Conservation (phyloP, 768 basidiomycete genomes). For the Pleurotus tuoliensis region DNA sequence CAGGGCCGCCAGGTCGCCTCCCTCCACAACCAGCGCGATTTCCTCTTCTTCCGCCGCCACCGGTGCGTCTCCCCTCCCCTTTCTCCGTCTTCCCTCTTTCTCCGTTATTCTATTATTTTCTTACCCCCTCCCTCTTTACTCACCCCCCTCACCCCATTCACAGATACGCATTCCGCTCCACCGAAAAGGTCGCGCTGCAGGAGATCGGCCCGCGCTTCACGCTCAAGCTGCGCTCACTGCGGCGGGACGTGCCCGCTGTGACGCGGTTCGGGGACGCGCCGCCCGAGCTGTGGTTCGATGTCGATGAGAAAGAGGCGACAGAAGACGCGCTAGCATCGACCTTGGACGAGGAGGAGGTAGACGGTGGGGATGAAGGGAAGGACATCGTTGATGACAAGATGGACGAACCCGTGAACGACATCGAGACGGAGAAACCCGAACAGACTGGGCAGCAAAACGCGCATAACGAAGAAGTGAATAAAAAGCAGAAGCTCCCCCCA, state of each 20-base stretch:
- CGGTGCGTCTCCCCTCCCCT: conserved; percentile 41
- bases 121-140: too few relatives aligned
- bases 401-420: conserved; percentile 7
- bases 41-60: conserved; percentile 95
- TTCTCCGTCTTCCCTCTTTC: not conserved
- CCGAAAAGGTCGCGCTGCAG: conserved; percentile 88
- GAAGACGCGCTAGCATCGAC: too few relatives aligned
- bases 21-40: conserved; percentile 95
- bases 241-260: conserved; percentile 85
- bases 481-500: conserved; percentile 40
- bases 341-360: too few relatives aligned
- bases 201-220: conserved; percentile 99
- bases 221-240: conserved; percentile 84
- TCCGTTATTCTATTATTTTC: too few relatives aligned
- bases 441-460: too few relatives aligned
- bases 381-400: not conserved
- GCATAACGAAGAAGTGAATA: too few relatives aligned
- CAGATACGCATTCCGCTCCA: conserved; percentile 91
- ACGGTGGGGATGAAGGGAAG: too few relatives aligned
- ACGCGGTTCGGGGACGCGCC: conserved; percentile 62
- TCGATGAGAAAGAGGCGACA: conserved; percentile 32
- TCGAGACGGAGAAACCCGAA: conserved; percentile 17
- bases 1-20: conserved; percentile 97
- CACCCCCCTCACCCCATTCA: too few relatives aligned
- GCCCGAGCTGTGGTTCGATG: conserved; percentile 51